These are phyloP conservation scores for Daldinia bambusicola DNA, from an alignment of 495 filamentous ascomycete species.

Conservation along the genomic window DNA sequence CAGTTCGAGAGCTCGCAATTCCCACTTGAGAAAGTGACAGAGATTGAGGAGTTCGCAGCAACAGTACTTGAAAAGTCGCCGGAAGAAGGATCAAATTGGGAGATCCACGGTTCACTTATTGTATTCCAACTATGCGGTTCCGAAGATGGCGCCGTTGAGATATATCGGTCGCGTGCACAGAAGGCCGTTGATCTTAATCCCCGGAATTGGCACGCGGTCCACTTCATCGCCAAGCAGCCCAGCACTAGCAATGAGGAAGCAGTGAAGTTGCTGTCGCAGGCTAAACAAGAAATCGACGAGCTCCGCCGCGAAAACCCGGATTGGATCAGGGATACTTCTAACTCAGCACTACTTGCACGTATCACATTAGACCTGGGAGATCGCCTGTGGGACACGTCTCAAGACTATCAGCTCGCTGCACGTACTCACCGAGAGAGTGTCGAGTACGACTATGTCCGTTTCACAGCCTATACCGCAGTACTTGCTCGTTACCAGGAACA, in stretches of 20 bases:
- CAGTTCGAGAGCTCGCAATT: slow-evolving; percentile 35
- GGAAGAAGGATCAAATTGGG: slow-evolving; percentile 47
- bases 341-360: slow-evolving; percentile 43
- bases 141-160: slow-evolving; percentile 25
- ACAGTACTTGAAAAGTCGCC: slow-evolving; percentile 24
- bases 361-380: slow-evolving; percentile 52
- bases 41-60: slow-evolving; percentile 40
- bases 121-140: slow-evolving; percentile 40
- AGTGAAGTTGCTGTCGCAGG: slow-evolving; percentile 45
- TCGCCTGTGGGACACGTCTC: slow-evolving; percentile 48
- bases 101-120: slow-evolving; percentile 52
- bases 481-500: slow-evolving; percentile 45
- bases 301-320: slow-evolving; percentile 29
- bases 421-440: slow-evolving; percentile 45
- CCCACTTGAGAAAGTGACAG: slow-evolving; percentile 18
- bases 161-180: slow-evolving; percentile 43
- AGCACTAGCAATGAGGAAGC: slow-evolving; percentile 44
- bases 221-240: slow-evolving; percentile 47
- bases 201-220: slow-evolving; percentile 52
- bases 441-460: slow-evolving; percentile 45
- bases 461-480: slow-evolving; percentile 41
- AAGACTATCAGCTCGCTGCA: slow-evolving; percentile 43
- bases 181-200: slow-evolving; percentile 51
- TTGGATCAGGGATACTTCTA: slow-evolving; percentile 39
- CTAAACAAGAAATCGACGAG: slow-evolving; percentile 39